Evolutionary conservation across 805 yeast species (phyloP).

Genomic region (Ogataea trehaloabstinens): DNA sequence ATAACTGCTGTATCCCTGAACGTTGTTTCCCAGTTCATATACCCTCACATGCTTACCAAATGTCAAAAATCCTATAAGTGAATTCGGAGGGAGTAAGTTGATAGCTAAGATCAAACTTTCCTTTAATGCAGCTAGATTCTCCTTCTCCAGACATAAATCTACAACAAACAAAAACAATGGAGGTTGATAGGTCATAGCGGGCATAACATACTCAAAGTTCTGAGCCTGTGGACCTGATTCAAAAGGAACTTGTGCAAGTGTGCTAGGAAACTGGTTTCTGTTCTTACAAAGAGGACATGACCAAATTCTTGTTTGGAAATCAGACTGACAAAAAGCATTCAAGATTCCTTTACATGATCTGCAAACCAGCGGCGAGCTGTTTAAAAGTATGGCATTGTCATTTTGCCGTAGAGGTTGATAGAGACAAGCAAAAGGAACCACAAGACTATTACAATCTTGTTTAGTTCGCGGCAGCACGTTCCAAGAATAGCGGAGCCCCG

Average conservation of each 20-base stretch:
- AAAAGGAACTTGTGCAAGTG: slow-evolving; percentile 28
- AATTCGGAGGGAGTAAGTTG: slow-evolving; percentile 46
- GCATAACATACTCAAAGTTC: slow-evolving; percentile 50
- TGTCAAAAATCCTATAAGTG: slow-evolving; percentile 56
- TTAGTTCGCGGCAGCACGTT: slow-evolving; percentile 57
- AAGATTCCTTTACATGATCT: slow-evolving; percentile 53
- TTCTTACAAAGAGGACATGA: slow-evolving; percentile 55
- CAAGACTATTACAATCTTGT: slow-evolving; percentile 48
- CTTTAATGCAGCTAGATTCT: slow-evolving; percentile 49
- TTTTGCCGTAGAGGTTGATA: slow-evolving; percentile 58
- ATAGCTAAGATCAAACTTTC: slow-evolving; percentile 48
- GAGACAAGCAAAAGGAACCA: slow-evolving; percentile 54
- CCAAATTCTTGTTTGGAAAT: slow-evolving; percentile 40
- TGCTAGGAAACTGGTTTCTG: slow-evolving; percentile 39
- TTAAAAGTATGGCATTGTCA: slow-evolving; percentile 35
- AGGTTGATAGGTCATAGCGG: slow-evolving; percentile 32
- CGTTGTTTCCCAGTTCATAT: slow-evolving; percentile 47
- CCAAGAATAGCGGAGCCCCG: slow-evolving; percentile 78
- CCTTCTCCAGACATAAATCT: slow-evolving; percentile 54
- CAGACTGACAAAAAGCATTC: slow-evolving; percentile 49
- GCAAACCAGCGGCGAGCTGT: slow-evolving; percentile 47
- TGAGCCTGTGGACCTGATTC: slow-evolving; percentile 40
- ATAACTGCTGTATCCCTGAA: slow-evolving; percentile 31
- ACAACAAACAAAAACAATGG: slow-evolving; percentile 54
- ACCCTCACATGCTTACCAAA: slow-evolving; percentile 60